phyloP scores from a whole-genome alignment of 2,329 filamentous ascomycete species.

The Chrysoporthe deuterocubensis region DNA sequence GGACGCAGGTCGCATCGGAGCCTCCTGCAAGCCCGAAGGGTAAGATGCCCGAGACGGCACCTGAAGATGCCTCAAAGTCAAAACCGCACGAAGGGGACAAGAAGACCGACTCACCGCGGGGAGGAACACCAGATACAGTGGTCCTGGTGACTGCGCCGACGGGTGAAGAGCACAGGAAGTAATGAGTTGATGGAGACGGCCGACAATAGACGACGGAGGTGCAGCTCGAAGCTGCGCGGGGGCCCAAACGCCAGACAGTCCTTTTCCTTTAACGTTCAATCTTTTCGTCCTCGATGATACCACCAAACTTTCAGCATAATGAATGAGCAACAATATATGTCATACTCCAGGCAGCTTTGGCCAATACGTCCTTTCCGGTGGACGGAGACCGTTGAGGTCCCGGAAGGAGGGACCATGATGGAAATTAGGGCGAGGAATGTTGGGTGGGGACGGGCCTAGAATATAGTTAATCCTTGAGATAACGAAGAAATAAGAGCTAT shows the following conservation, averaged over 20 bases:
- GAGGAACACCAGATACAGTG: slow-evolving; percentile 23
- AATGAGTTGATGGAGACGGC: background rate
- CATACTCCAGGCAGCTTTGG: background rate
- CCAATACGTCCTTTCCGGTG: no score
- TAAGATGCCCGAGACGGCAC: slow-evolving; percentile 14
- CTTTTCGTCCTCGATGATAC: slow-evolving; percentile 18
- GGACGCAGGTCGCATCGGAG: slow-evolving; percentile 25
- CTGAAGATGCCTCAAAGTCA: background rate
- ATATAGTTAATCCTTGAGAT: background rate
- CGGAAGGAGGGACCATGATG: background rate
- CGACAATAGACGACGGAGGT: background rate
- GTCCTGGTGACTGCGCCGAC: slow-evolving; percentile 24
- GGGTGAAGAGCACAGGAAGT: slow-evolving; percentile 6
- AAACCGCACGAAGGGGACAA: background rate
- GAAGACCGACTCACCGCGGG: background rate
- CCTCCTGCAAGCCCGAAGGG: slow-evolving; percentile 27
- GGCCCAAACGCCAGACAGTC: background rate
- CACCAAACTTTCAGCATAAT: slow-evolving; percentile 8
- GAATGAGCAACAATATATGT: background rate
- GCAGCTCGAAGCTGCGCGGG: background rate
- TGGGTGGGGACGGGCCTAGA: background rate
- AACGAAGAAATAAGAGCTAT: background rate
- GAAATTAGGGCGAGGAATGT: background rate
- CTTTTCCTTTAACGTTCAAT: background rate
- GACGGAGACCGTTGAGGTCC: background rate